A percentile compares a stretch with the other conserved stretches of the same genome.
Conservation (phyloP, 768 basidiomycete genomes). For the Russula earlei region DNA sequence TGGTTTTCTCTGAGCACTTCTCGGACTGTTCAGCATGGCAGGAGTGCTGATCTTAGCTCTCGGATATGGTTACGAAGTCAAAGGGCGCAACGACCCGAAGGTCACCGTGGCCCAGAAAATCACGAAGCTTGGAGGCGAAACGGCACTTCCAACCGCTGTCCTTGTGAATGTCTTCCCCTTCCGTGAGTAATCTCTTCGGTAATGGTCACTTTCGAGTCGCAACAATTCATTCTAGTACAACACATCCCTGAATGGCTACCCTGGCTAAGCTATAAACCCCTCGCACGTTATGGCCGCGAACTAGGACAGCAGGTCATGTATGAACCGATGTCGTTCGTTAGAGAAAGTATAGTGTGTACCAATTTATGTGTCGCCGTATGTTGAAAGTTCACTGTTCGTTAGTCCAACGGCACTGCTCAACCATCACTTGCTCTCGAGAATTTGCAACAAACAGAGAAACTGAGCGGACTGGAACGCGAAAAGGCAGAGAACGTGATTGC, state of each 20-base stretch:
- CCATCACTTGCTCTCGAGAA: neutral
- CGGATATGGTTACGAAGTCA: constrained; percentile 5
- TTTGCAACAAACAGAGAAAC: neutral
- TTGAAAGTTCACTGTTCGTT: neutral
- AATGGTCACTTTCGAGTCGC: too few species aligned
- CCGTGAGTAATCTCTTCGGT: neutral
- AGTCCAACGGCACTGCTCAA: neutral
- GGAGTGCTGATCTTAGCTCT: neutral
- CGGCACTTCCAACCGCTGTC: neutral
- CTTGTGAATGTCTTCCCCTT: neutral
- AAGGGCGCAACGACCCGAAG: neutral
- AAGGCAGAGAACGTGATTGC: neutral
- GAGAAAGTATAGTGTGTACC: neutral
- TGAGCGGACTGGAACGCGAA: neutral
- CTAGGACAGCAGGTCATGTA: neutral
- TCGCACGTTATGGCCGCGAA: neutral
- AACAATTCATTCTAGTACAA: neutral
- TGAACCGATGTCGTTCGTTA: neutral
- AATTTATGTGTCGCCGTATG: neutral
- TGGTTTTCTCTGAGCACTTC: neutral
- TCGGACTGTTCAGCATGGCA: neutral
- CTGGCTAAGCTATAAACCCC: constrained; percentile 7
- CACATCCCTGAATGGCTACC: constrained; percentile 6
- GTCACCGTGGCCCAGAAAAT: neutral
- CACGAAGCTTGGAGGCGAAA: neutral